Base-by-base conservation (phyloP, 176 grass and related monocot genomes). In the Dactylis glomerata region DNA sequence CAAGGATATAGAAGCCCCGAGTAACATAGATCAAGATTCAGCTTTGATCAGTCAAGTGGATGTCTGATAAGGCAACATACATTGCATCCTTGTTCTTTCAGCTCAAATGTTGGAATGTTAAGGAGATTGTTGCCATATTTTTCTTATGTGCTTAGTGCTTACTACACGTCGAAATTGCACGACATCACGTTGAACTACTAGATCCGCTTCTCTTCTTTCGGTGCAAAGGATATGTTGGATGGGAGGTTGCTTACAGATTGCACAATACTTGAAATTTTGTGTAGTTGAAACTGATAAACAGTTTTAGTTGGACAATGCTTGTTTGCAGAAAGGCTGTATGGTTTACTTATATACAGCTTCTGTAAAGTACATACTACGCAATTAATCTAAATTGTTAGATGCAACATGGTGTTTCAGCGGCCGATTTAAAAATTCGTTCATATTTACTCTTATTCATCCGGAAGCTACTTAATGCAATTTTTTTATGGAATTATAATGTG, bases 11-110 rank as follows among this genome's bases (percentile, higher is more conserved):
- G 20, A 65, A 33, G 22, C 70, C 70, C 47, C 38, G 66, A 79
- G 26, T 34, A 73, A 86, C 64, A 65, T 76, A 85, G 36, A 83
- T 55, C 75, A 68, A 79, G n/a, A 69, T 86, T 37, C 56, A 67
- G 41, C 17, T 65, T 3, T 51, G 69, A 50, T 11, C 66, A 66
- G 79, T 86, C 42, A 86, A 79, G 73, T 73, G 45, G 45, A 56
- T 73, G 54, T 56, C 44, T 74, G 71, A 50, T 49, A 74, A 74
- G 71, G 71, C 26, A 31, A 50, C 46, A 31, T 15, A 51, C 27
- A 5, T 32, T 50, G 44, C 71, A 28, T 16, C 71, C 27, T 30
- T 75, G 16, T 75, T 80, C 40, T 64, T 49, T 61, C 36, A 28
- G 62, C 28, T 40, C 49, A 49, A 3, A 36, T 49, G 78, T 78